Conservation (phyloP, 1,139 yeast species). For the Kodamaea derodonti region DNA sequence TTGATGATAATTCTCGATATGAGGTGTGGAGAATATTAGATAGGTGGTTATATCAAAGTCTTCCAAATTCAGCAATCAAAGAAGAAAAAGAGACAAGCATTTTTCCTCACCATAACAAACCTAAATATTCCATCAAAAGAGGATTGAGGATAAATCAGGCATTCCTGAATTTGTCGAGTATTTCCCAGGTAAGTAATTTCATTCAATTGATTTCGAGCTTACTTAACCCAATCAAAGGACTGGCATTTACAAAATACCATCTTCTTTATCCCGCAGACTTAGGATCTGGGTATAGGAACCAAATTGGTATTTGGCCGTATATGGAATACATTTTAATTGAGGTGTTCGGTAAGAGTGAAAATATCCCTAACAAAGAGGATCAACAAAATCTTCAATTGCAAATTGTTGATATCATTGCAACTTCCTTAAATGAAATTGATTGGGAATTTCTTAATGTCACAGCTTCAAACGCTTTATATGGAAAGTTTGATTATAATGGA, state of each 20-base stretch:
- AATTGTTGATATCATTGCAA: conserved; percentile 48
- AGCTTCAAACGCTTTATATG: conserved; percentile 24
- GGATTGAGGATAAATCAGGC: conserved; percentile 31
- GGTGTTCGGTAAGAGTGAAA: conserved; percentile 48
- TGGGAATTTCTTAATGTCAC: conserved; percentile 53
- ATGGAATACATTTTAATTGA: conserved; percentile 67
- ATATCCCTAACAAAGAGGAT: conserved; percentile 32
- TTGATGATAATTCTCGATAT: conserved; percentile 38
- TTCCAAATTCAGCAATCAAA: conserved; percentile 12
- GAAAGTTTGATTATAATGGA: conserved; percentile 32
- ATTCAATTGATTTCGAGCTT: conserved; percentile 44
- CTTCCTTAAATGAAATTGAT: conserved; percentile 59
- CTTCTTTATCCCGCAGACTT: conserved; percentile 62
- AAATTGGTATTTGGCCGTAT: conserved; percentile 76
- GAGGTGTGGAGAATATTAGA: conserved; percentile 72
- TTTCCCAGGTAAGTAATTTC: conserved; percentile 63
- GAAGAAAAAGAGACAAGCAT: conserved; percentile 7
- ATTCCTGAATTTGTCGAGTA: conserved; percentile 34
- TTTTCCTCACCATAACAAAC: conserved; percentile 13
- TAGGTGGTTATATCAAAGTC: conserved; percentile 59
- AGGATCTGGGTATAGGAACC: conserved; percentile 54
- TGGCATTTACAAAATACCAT: conserved; percentile 34
- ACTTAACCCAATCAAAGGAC: conserved; percentile 22
- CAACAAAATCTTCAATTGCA: conserved; percentile 48
- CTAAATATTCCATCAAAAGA: conserved; percentile 23